Percentiles rank a stretch among this genome's conserved stretches.
phyloP scores from a whole-genome alignment of 495 filamentous ascomycete genomes.

The Neurospora discreta region DNA sequence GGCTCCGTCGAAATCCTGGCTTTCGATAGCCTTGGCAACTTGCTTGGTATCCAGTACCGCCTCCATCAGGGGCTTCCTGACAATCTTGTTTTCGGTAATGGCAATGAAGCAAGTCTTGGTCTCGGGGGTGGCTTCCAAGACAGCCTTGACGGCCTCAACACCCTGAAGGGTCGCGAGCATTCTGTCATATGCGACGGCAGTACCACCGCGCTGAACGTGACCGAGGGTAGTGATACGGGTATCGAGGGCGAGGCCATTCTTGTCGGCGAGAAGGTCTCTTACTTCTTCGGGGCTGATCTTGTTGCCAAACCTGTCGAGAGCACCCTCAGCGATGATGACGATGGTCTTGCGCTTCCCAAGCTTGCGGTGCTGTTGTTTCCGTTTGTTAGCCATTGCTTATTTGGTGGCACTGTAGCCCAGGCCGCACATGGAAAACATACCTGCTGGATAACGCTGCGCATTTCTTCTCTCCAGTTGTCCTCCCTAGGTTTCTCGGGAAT shows the following conservation, averaged over 20 bases:
- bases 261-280: conserved; percentile 76
- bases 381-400: conserved; percentile 1
- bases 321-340: conserved; percentile 94
- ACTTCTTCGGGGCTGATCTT: conserved; percentile 72
- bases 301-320: conserved; percentile 73
- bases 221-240: conserved; percentile 92
- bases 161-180: conserved; percentile 90
- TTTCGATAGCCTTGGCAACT: conserved; percentile 69
- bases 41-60: conserved; percentile 76
- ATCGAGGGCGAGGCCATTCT: conserved; percentile 60
- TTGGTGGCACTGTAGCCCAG: background rate
- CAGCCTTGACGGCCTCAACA: conserved; percentile 90
- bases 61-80: conserved; percentile 75
- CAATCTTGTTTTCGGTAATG: conserved; percentile 96
- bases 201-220: conserved; percentile 90
- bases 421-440: conserved; percentile 31
- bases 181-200: conserved; percentile 86
- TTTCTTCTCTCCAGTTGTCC: conserved; percentile 80
- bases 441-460: conserved; percentile 71
- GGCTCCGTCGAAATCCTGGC: conserved; percentile 70
- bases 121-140: conserved; percentile 82
- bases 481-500: conserved; percentile 89
- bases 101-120: conserved; percentile 90
- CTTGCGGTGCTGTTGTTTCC: conserved; percentile 58
- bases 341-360: conserved; percentile 95